Evolutionary conservation across 2,329 filamentous ascomycete species (phyloP), one percentile per base, ranked within the genome.

Genomic region (Arthrobotrys conoides): DNA sequence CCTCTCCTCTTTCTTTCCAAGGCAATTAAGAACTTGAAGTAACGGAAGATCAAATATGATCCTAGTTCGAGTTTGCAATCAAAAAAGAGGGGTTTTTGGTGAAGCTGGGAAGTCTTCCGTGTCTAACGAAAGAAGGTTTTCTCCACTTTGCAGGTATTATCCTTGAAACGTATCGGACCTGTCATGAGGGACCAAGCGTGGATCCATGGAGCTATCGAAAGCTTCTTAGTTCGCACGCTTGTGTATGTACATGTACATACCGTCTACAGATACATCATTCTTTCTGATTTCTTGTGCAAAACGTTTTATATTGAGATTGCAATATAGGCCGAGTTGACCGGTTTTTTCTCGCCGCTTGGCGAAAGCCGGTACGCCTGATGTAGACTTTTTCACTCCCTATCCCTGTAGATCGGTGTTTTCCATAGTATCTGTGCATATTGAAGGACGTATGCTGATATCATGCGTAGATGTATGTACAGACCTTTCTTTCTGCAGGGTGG

Each of bases 111-210:
- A 9, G 57, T 41, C 20, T 38, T 41, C 10, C n/a, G 12, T 20
- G 30, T 22, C 36, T 18, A 44, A 24, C 18, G 36, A 44, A 44
- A 24, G 12, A 20, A 46, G 44, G 44, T 61, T 41, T 44, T 67
- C 70, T 61, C 70, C 70, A 72, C 69, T 48, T 59, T 72, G 33
- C 70, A 73, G 51, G 61, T 59, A 51, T 66, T n/a, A 73, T 24
- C 70, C 70, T 73, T 66, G 70, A 51, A 67, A 51, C 48, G 5
- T 51, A 51, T 51, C 16, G 53, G 33, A 59, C 30, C 27, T 38
- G 53, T 57, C 33, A 61, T 61, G 55, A 49, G 55, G 55, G 36
- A 61, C 57, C 57, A 61, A 61, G 57, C 57, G 57, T 61, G 20
- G 33, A 61, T 30, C 27, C 27, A 30, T 30, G 27, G 27, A 55